Evolutionary conservation across 2,329 filamentous ascomycete genomes (phyloP).

Genomic region (Teratosphaeria nubilosa): DNA sequence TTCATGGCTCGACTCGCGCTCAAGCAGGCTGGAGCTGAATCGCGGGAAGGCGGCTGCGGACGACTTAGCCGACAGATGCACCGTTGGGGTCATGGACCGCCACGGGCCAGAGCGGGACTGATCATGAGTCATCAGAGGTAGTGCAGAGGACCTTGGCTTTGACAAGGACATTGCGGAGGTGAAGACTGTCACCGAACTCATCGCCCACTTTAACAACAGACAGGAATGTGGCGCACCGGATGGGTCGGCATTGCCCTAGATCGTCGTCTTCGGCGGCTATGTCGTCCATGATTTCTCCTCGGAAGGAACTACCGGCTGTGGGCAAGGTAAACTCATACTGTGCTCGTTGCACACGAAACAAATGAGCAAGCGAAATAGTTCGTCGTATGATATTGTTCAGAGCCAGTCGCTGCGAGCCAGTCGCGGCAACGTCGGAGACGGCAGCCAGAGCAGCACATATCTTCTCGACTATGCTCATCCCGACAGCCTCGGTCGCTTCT

Average conservation of each 20-base stretch:
- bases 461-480: conserved; percentile 15
- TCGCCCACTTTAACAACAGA: conserved; percentile 55
- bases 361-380: conserved; percentile 19
- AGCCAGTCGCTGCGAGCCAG: conserved; percentile 10
- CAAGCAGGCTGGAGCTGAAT: neutral
- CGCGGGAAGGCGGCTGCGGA: neutral
- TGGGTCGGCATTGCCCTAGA: conserved; percentile 37
- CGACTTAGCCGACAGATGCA: neutral
- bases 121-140: neutral
- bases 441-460: conserved; percentile 16
- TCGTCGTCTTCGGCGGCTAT: conserved; percentile 51
- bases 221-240: conserved; percentile 55
- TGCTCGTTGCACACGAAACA: conserved; percentile 22
- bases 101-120: neutral
- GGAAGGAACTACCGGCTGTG: conserved; percentile 33
- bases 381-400: conserved; percentile 20
- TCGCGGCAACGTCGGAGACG: conserved; percentile 17
- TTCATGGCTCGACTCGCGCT: conserved; percentile 5
- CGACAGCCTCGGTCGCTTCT: conserved; percentile 11
- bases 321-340: conserved; percentile 24
- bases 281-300: conserved; percentile 54
- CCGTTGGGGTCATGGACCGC: neutral
- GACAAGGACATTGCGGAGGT: conserved; percentile 53
- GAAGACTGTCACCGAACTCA: conserved; percentile 51
- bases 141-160: conserved; percentile 56